These are phyloP conservation scores for Phlebiopsis gigantea DNA, from an alignment of 768 basidiomycete genomes.

Conservation along the genomic window DNA sequence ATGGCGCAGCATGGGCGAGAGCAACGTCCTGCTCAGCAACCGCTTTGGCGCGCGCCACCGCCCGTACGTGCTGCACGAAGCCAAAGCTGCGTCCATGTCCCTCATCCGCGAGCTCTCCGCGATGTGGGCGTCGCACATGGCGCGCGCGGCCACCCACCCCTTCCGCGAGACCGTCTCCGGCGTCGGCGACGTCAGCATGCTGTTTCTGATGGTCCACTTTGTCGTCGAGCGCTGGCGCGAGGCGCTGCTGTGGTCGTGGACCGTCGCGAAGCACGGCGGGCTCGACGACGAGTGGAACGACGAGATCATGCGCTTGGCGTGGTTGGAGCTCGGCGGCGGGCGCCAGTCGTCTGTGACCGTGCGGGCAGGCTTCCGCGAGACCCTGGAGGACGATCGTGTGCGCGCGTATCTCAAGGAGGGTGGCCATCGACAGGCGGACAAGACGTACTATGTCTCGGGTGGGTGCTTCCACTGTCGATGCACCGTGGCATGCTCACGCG, in stretches of 20 bases:
- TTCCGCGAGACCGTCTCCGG: conserved; percentile 29
- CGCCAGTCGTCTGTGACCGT: conserved; percentile 10
- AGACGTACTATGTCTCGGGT: conserved; percentile 21
- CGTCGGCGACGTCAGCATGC: conserved; percentile 28
- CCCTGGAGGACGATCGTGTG: conserved; percentile 17
- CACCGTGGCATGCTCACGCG: not conserved
- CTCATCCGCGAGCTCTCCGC: conserved; percentile 30
- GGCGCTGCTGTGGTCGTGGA: conserved; percentile 34
- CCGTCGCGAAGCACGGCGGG: conserved; percentile 27
- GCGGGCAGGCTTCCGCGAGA: conserved; percentile 13
- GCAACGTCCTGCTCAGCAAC: conserved; percentile 29
- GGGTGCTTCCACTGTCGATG: conserved; percentile 1
- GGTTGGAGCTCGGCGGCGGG: conserved; percentile 26
- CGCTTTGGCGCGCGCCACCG: conserved; percentile 35
- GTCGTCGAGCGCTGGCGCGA: conserved; percentile 32
- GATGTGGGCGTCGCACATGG: conserved; percentile 27
- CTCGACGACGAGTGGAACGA: conserved; percentile 20
- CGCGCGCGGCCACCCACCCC: conserved; percentile 25
- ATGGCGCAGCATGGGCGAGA: conserved; percentile 34
- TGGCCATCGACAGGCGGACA: conserved; percentile 14
- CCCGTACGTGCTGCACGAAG: conserved; percentile 37
- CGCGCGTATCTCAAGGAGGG: conserved; percentile 13
- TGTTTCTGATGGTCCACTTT: conserved; percentile 29
- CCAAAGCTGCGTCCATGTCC: conserved; percentile 29
- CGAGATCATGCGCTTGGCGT: conserved; percentile 19